Base-by-base conservation (phyloP, 2,329 filamentous ascomycete species). In the Tolypocladium sp. region DNA sequence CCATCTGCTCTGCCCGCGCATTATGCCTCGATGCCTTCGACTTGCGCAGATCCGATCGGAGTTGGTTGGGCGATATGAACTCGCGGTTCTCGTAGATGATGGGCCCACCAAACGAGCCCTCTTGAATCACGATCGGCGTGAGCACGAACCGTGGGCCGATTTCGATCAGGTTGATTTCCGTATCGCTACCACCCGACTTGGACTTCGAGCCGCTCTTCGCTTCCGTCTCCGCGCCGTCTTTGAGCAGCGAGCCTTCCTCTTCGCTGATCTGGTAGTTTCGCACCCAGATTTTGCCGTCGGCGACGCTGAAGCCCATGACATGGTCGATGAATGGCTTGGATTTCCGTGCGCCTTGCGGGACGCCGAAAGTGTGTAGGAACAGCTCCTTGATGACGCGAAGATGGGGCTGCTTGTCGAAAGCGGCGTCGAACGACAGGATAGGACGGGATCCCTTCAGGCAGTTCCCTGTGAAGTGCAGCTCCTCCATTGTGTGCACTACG, bases 11-110 rank as follows among this genome's bases (percentile, higher is more conserved):
- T 37, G 86, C 84, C 61, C 94, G 82, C 59, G 82, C 81, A 65
- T 90, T 90, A 77, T 95, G 93, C 65, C 85, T 85, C 55, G 85
- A 83, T 0, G 92, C 91, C 79, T 91, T 92, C 66, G 83, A 80
- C 74, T 85, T 79, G 66, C 91, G 82, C 66, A 96, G 74, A 63
- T 97, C 94, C 46, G 91, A 81, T 65, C 94, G 83, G 63, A 97
- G 85, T 76, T 97, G 91, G 83, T 99, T 99, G 12, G 94, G 94
- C 65, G 89, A 94, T 58, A 99, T 90, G 68, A 96, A 99, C 73
- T 96, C 89, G 81, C 91, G 94, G 79, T 97, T 97, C 80, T 97
- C 91, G 77, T 96, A 99, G 70, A 99, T 95, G 64, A 97, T 91
- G 3, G 94, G 93, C 0, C 94, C 94, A 58, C 93, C 93, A 67